These are phyloP conservation scores for Pichia manshurica DNA, from an alignment of 805 yeast species.

Conservation along the genomic window DNA sequence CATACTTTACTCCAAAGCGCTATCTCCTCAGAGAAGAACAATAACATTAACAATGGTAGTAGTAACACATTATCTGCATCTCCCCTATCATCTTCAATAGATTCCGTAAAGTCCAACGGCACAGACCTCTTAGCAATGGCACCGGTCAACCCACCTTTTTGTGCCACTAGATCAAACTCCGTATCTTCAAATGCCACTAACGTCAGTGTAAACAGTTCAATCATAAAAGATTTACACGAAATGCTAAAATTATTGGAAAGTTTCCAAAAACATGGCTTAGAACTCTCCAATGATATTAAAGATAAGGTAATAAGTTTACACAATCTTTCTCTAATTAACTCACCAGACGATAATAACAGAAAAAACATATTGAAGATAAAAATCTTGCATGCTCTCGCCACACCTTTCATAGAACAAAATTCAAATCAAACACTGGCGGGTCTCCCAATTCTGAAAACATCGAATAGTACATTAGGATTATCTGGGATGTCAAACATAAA, in stretches of 20 bases:
- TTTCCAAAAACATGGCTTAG: constrained; percentile 8
- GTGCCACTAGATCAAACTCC: constrained; percentile 4
- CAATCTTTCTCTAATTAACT: constrained; percentile 43
- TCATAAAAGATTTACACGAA: constrained; percentile 6
- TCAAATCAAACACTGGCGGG: constrained; percentile 21
- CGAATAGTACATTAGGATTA: constrained; percentile 25
- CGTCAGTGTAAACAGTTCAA: background rate
- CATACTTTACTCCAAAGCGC: constrained; percentile 38
- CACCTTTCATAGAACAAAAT: constrained; percentile 51
- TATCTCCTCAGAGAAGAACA: background rate
- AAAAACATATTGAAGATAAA: constrained; percentile 39
- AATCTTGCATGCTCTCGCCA: constrained; percentile 57
- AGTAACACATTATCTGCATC: background rate
- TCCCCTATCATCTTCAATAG: background rate
- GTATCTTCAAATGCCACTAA: background rate
- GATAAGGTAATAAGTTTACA: constrained; percentile 48
- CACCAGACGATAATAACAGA: constrained; percentile 30
- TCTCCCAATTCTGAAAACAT: constrained; percentile 21
- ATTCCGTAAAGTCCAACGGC: background rate
- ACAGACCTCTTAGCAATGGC: background rate
- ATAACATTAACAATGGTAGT: no score
- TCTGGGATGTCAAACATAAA: constrained; percentile 15
- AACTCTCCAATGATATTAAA: constrained; percentile 20
- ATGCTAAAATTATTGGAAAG: constrained; percentile 6
- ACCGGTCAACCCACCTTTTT: no score